Base-by-base conservation (phyloP, 306 rosid genomes). In the Geum urbanum region DNA sequence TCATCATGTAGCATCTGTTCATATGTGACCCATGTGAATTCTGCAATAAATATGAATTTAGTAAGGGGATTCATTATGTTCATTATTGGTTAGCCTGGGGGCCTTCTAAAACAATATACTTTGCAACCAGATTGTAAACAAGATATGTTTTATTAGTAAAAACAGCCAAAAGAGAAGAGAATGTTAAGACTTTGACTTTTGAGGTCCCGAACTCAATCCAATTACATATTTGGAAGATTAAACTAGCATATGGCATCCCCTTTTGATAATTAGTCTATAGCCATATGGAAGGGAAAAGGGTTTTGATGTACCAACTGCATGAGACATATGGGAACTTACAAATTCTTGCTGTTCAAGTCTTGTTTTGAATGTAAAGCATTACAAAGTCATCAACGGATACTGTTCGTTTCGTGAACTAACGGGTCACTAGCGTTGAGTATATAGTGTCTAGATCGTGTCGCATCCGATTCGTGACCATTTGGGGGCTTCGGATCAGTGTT, bases 21-120 rank as follows among this genome's bases (percentile, higher is more conserved):
- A 24, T 24, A 27, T 27, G 63, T 27, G 43, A 57, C 66, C 66
- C 66, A 61, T 40, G 66, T 61, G 66, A 40, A 61, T 16, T n/a
- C 37, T 39, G 66, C 15, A 15, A 16, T 61, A 20, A 24, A 13
- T 32, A 22, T 24, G 52, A 48, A 66, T 15, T 48, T 57, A 2
- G 64, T 9, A 6, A 58, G 44, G 20, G 44, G 6, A 58, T 32
- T 56, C 37, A 9, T 57, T 6, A 24, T 19, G 12, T 19, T 54
- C 40, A 58, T 58, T 58, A 27, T 58, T 58, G 44, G 37, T 32
- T 35, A 10, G 9, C 12, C 16, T 13, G 27, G 6, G 40, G 12
- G 6, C 63, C 62, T 24, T 56, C 39, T 56, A 27, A 27, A 24
- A 58, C 63, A 32, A 58, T 35, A 58, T 14, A 57, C n/a, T 12